Evolutionary conservation across 805 yeast genomes (phyloP), one percentile per base, ranked within the genome.

Genomic region (Maudiozyma pseudohumilis): DNA sequence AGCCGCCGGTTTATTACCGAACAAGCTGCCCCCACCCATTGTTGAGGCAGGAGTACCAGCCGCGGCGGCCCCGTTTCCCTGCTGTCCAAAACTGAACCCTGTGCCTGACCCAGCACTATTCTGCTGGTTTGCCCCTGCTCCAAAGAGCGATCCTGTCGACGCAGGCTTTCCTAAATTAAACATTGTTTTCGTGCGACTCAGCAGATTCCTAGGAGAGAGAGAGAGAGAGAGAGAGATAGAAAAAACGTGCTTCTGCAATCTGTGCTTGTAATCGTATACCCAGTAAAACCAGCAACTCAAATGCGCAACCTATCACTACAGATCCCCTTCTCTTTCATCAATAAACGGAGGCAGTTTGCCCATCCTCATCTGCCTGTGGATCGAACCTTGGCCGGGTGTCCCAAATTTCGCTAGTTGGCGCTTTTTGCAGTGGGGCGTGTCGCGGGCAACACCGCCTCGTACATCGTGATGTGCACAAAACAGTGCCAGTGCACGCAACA

Each of bases 1-100:
- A 13, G 43, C 39, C 3, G 29, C 13, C 53, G 18, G 69, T 67
- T 66, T 69, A 37, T 64, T 46, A 16, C 66, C 68, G 40, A 39
- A 39, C 16, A 39, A n/a, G 15, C 39, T 32, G 13, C 36, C 36
- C n/a, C n/a, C 23, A 25, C 22, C 32, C n/a, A 32, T 12, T 26
- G 13, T 27, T 21, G 24, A 10, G 10, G 35, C 21, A 12, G 23
- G 35, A 22, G 23, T 32, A 23, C 29, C 29, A 27, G 13, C 11
- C 8, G 25, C 25, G 11, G 8, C 11, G 11, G 25, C 11, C 11
- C 11, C 25, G 8, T 8, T 23, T 23, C 11, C 11, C 8, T 29
- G 18, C 23, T 31, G 34, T 8, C 34, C 34, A 21, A 31, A 31
- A 21, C 34, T 16, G 26, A 31, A 31, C 12, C 34, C 34, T 31